A percentile compares a stretch with the other conserved stretches of the same genome.
Conservation (phyloP, 1,139 yeast genomes). For the Spathaspora sp. region DNA sequence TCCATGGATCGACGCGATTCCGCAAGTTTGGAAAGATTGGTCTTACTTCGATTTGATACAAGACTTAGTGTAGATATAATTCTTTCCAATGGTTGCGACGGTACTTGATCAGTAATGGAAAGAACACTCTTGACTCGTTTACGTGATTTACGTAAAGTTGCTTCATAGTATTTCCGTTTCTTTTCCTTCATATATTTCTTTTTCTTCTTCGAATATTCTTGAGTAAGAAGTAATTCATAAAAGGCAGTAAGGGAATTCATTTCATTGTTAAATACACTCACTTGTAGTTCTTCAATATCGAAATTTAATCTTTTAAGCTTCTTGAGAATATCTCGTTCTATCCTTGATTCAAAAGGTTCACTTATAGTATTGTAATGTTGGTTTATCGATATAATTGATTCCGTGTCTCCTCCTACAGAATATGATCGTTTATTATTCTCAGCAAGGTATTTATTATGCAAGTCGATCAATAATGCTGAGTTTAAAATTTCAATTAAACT, state of each 20-base stretch:
- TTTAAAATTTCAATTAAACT: constrained; percentile 55
- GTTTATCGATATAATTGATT: constrained; percentile 38
- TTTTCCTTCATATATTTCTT: constrained; percentile 32
- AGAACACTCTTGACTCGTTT: constrained; percentile 48
- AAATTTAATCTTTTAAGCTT: constrained; percentile 64
- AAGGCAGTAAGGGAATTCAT: constrained; percentile 84
- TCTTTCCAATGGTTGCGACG: constrained; percentile 39
- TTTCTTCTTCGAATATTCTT: constrained; percentile 48
- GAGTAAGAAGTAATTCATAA: constrained; percentile 73
- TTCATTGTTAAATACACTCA: constrained; percentile 58
- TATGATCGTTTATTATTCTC: constrained; percentile 12
- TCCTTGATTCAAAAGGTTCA: constrained; percentile 54
- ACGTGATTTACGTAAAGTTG: constrained; percentile 48
- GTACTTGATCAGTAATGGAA: constrained; percentile 31
- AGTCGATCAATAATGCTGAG: constrained; percentile 58
- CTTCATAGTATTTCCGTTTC: constrained; percentile 41
- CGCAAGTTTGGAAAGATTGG: constrained; percentile 13
- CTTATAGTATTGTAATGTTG: constrained; percentile 41
- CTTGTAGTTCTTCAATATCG: constrained; percentile 62
- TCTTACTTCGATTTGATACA: constrained; percentile 25
- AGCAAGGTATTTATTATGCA: constrained; percentile 26
- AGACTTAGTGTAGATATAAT: constrained; percentile 42
- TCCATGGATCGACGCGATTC: constrained; percentile 6
- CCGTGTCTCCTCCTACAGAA: constrained; percentile 24
- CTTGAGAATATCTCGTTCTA: constrained; percentile 67